These are phyloP conservation scores for Penicillium sp. DNA, from an alignment of 2,329 filamentous ascomycete species.

Conservation along the genomic window DNA sequence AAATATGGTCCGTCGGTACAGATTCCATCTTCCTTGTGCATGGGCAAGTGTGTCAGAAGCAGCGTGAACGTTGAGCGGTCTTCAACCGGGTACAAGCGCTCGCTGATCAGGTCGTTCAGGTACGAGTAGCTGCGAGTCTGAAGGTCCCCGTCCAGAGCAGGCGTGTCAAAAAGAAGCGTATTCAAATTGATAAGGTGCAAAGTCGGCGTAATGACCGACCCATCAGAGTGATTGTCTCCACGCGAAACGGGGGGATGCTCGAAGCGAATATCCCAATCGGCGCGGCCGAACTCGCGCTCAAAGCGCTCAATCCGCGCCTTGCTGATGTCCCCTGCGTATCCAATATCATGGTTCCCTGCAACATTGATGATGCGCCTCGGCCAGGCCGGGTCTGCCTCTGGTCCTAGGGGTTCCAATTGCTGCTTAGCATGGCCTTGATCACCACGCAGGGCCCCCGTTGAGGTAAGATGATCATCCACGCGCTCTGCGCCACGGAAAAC, in stretches of 20 bases:
- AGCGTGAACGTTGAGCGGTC: conserved; percentile 73
- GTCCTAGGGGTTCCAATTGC: conserved; percentile 34
- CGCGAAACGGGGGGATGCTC: conserved; percentile 52
- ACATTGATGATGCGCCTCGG: conserved; percentile 80
- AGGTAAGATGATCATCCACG: conserved; percentile 55
- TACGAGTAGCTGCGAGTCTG: conserved; percentile 79
- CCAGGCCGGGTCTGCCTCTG: conserved; percentile 61
- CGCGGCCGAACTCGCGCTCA: conserved; percentile 79
- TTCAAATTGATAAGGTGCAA: conserved; percentile 86
- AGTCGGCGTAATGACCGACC: conserved; percentile 53
- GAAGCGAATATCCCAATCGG: conserved; percentile 89
- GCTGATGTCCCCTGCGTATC: conserved; percentile 90
- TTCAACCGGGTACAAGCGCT: conserved; percentile 62
- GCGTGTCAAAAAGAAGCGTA: conserved; percentile 89
- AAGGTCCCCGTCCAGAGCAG: conserved; percentile 67
- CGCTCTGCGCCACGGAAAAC: conserved; percentile 72
- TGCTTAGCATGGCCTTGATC: conserved; percentile 22
- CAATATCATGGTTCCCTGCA: conserved; percentile 93
- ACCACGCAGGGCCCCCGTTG: conserved; percentile 33
- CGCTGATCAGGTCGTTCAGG: conserved; percentile 60
- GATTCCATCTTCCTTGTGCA: conserved; percentile 79
- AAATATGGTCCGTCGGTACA: conserved; percentile 87
- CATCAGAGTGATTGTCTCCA: background rate
- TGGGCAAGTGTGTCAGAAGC: conserved; percentile 86
- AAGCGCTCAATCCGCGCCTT: conserved; percentile 76